Base-by-base conservation (phyloP, 2,329 filamentous ascomycete species). In the Xylaria sp. region DNA sequence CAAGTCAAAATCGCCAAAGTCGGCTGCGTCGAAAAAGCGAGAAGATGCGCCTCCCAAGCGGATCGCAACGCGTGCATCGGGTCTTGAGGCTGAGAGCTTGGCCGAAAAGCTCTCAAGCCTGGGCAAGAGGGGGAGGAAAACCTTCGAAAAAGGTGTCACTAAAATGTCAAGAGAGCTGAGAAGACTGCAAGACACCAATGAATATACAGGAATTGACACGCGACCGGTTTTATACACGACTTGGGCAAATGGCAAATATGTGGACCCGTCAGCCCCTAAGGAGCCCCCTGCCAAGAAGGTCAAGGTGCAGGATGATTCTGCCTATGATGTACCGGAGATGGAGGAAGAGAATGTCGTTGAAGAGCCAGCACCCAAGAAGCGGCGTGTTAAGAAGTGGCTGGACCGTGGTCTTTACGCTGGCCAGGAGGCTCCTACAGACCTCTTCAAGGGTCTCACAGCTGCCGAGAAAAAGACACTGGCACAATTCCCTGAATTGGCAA, bases 401-500 rank as follows among this genome's bases (percentile, higher is more conserved):
- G 85, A 86, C 62, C 92, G 94, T 78, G 96, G 95, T 10, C 85
- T 98, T 15, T 98, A 97, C 77, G 91, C 93, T 0, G 96, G 96
- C 33, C 95, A 98, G 79, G 85, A 90, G 36, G 81, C 81, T 7
- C 86, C 86, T 0, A 72, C 77, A 7, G 85, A 88, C 66, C 77
- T 83, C 8, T 78, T 78, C 55, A 82, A 84, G 73, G 84, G 86
- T 4, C 80, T 89, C n/a, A 85, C 82, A 2, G 64, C 80, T 1
- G 76, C 78, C 2, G 86, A 88, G 77, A 88, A 85, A 79, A 88
- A 86, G 79, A 82, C 80, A 64, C 78, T 88, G 28, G 80, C 82
- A 1, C 79, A 83, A 69, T 75, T 84, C 4, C 84, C 84, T 1
- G 86, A 86, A 76, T 80, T 86, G 52, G 75, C 78, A 72, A 82